Percentiles rank a stretch among this genome's conserved stretches.
These are phyloP conservation scores for Zea luxurians DNA, from an alignment of 176 grass and related monocot species.

Conservation along the genomic window DNA sequence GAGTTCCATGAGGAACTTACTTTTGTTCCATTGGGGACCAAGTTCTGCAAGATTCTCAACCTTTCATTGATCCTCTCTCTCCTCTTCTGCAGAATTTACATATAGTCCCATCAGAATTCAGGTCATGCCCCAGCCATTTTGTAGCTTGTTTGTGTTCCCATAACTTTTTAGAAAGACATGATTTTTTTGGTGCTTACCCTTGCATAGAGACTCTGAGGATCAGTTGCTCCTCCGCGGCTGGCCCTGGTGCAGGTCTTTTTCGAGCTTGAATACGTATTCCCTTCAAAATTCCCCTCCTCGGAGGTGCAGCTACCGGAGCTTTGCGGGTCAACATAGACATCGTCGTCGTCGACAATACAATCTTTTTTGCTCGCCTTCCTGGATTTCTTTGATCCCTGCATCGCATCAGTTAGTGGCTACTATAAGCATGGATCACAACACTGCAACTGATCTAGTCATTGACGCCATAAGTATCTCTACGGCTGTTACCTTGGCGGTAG, in stretches of 20 bases:
- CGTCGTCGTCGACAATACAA: slow-evolving; percentile 13
- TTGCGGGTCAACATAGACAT: slow-evolving; percentile 41
- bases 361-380: slow-evolving; percentile 51
- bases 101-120: slow-evolving; percentile 38
- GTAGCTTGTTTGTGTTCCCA: not conserved
- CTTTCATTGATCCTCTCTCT: slow-evolving; percentile 98
- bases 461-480: not conserved
- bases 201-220: slow-evolving; percentile 86
- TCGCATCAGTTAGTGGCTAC: slow-evolving; percentile 30
- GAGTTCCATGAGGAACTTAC: slow-evolving; percentile 40
- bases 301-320: slow-evolving; percentile 77
- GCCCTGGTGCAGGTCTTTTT: slow-evolving; percentile 55
- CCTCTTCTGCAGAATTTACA: slow-evolving; percentile 69
- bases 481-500: slow-evolving; percentile 47
- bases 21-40: slow-evolving; percentile 97
- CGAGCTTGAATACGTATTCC: slow-evolving; percentile 32
- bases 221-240: slow-evolving; percentile 58
- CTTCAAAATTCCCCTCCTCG: slow-evolving; percentile 59
- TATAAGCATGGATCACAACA: slow-evolving; percentile 30
- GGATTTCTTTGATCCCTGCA: slow-evolving; percentile 56
- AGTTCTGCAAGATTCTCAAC: slow-evolving; percentile 73
- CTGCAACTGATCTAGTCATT: slow-evolving; percentile 2
- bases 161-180: not conserved
- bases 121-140: not conserved
- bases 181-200: slow-evolving; percentile 52